Evolutionary conservation across 1,284 basidiomycete genomes (phyloP), one percentile per base, ranked within the genome.

Genomic region (Pseudozyma pruni): DNA sequence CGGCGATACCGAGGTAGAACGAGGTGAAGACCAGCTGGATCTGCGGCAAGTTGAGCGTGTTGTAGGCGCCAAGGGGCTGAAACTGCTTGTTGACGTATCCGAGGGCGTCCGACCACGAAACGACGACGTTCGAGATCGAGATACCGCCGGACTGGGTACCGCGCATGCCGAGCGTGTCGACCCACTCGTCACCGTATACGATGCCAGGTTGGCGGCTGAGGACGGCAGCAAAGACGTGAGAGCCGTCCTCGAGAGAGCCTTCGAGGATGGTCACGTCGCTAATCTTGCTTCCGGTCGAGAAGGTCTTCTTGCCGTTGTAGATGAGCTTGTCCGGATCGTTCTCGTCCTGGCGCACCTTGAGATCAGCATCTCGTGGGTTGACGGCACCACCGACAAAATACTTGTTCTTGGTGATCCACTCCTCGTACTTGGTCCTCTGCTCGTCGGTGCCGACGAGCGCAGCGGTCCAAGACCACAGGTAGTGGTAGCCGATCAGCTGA

Each of bases 1-100:
- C 72, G 10, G 82, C 75, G 22, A 82, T 81, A 9, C 82, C 82
- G n/a, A 82, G 68, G 70, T 83, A 83, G 63, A 83, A 79, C 48
- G 76, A 74, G 39, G 75, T 74, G 58, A 83, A 83, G 20, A 77
- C 74, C 16, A 82, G 70, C 45, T 83, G 82, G 48, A 83, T 83
- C 20, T 72, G 67, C 4, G 82, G 82, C 23, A 83, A 60, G 51
- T 79, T 79, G 19, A 83, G 71, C 11, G 80, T 78, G 53, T 82
- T 80, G 74, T 74, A 82, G 3, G 76, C 66, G 17, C 80, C 80
- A n/a, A 81, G 41, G 8, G 74, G 67, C 16, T 61, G 50, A 57
- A 81, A 81, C 23, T 63, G 29, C 34, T 71, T 60, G 47, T 71
- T 53, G 50, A 57, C 70, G 41, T 54, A 77, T 29, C 75, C 82